Percentiles rank a stretch among this genome's conserved stretches.
phyloP scores from a whole-genome alignment of 1,139 yeast genomes.

The Pichia sp. region DNA sequence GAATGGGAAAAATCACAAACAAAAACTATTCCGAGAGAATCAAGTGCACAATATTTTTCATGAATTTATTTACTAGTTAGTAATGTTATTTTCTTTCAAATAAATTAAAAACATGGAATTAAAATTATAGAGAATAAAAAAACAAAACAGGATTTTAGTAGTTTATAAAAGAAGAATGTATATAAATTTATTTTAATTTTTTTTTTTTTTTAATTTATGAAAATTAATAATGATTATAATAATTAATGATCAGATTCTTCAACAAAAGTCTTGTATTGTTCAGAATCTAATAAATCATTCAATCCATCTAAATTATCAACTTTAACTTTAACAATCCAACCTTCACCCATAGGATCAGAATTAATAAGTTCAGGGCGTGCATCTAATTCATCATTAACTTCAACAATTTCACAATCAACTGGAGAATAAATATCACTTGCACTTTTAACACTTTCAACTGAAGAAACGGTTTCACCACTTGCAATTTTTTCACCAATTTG shows the following conservation, averaged over 20 bases:
- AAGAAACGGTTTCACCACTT: slow-evolving; percentile 80
- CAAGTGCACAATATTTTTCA: slow-evolving; percentile 7
- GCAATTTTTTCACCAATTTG: slow-evolving; percentile 38
- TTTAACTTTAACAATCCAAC: slow-evolving; percentile 84
- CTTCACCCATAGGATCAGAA: slow-evolving; percentile 86
- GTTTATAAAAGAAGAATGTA: neutral
- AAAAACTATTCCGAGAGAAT: neutral
- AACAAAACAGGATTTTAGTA: too few relatives aligned
- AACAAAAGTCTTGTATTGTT: slow-evolving; percentile 60
- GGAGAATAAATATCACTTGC: slow-evolving; percentile 94
- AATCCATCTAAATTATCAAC: slow-evolving; percentile 28
- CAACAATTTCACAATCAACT: slow-evolving; percentile 69
- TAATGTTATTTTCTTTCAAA: too few relatives aligned
- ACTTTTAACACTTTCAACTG: slow-evolving; percentile 91
- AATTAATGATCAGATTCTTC: slow-evolving; percentile 34
- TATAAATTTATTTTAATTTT: neutral
- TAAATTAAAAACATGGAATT: neutral
- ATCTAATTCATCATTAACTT: slow-evolving; percentile 60
- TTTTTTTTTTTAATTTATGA: too few relatives aligned
- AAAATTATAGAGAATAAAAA: neutral
- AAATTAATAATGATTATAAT: too few relatives aligned
- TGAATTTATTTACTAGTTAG: neutral
- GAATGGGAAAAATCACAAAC: slow-evolving; percentile 38
- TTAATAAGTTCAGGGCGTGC: slow-evolving; percentile 75
- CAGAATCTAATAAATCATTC: slow-evolving; percentile 44